Base-by-base conservation (phyloP, 441 rosid species). In the Erysimum pusillum region DNA sequence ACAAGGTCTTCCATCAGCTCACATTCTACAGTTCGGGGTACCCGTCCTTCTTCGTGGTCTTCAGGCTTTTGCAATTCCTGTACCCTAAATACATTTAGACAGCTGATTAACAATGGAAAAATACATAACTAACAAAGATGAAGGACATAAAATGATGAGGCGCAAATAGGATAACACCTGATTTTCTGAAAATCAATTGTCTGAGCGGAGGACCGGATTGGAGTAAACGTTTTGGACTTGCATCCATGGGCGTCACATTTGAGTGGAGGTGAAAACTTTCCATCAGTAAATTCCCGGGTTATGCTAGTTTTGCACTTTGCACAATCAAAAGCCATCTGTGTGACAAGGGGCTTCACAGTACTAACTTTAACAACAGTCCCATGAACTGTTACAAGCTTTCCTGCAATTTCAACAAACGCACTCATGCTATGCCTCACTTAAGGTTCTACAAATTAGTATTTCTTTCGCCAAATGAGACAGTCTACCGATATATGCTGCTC, bases 1-100 rank as follows among this genome's bases (percentile, higher is more conserved):
- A 92, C 97, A 71, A 93, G 96, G 84, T 96, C 98, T 85, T 93
- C 97, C 58, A 85, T 89, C 79, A 96, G 84, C 79, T 96, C 99
- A 78, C 99, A 96, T 71, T 96, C 99, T 39, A 96, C 98, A 20
- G 96, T 93, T 79, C 99, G 90, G 77, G 99, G 99, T 68, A 96
- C 96, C 70, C 99, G 87, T 32, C 99, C 99, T 83, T 96, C 98
- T 88, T 96, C 99, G 57, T 96, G 98, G 79, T 92, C 94, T 86
- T 90, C 93, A 59, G 86, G 83, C 78, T 82, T 91, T 58, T 83
- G 84, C 46, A 89, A 79, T 77, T 96, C 98, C 86, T 96, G 99
- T 62, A 96, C 48, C 89, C 99, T 93, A 76, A 66, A 63, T 68
- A 36, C 20, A 53, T 35, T 68, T 63, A 31, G 48, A 60, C 52